Base-by-base conservation (phyloP, 2,329 filamentous ascomycete genomes). In the Colletotrichum lupini region DNA sequence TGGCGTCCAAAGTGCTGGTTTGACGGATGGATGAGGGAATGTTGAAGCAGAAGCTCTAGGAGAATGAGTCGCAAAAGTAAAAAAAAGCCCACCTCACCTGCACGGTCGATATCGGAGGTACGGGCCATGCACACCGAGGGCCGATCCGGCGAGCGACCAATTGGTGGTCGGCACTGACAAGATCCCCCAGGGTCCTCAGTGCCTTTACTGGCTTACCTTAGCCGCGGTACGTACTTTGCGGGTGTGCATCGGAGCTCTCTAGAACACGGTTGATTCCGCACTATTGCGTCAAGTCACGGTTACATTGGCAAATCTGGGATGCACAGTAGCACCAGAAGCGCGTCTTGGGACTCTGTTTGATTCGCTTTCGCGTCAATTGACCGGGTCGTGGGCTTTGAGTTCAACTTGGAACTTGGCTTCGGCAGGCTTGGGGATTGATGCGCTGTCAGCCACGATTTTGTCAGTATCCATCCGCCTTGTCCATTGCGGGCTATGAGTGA, bases 21-120 rank as follows among this genome's bases (percentile, higher is more conserved):
- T 52, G 58, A 60, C 24, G 35, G 56, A 28, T 42, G 42, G 42
- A 26, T 24, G 28, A 49, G 28, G 24, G 55, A 30, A 19, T 57
- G 49, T 30, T 24, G 11, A 28, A 46, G 42, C 46, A 55, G 26
- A 32, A 22, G 49, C 35, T 19, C 52, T 53, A 55, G 64, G 52
- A 14, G 35, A 68, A 24, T 32, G 42, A 64, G 19, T 53, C 42
- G 42, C 61, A 65, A 30, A 32, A 55, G 67, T n/a, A 52, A 73
- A 73, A 70, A 73, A 70, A 66, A 35, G 49, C 28, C 59, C 59
- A 42, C 37, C 37, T 42, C 59, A 42, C 37, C 37, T 42, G 37
- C 46, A 71, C 62, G 60, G 67, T 73, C 71, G 71, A 73, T 73
- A 73, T 73, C 71, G 71, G 71, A 73, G 67, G 60, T 70, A 42